A percentile compares a stretch with the other conserved stretches of the same genome.
phyloP scores from a whole-genome alignment of 2,329 filamentous ascomycete genomes.

The Talaromyces sp. region DNA sequence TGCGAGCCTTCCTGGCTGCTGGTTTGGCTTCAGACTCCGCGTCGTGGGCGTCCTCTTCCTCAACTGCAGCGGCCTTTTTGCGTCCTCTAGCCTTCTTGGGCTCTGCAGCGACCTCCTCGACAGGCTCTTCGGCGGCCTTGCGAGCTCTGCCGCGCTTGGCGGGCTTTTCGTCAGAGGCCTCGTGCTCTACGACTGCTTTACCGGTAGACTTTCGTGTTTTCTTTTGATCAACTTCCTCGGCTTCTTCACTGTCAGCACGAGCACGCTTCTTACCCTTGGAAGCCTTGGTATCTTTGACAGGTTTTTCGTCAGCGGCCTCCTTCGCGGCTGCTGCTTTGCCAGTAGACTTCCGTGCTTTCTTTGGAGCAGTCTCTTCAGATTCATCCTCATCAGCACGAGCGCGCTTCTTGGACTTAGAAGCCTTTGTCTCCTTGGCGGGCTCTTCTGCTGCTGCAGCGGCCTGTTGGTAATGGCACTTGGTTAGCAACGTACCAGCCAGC shows the following conservation, averaged over 20 bases:
- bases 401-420: conserved; percentile 15
- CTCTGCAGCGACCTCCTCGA: conserved; percentile 26
- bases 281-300: conserved; percentile 7
- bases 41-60: conserved; percentile 1
- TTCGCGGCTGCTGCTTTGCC: conserved; percentile 17
- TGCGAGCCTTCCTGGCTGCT: conserved; percentile 6
- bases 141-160: conserved; percentile 1
- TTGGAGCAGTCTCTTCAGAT: conserved; percentile 15
- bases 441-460: conserved; percentile 51
- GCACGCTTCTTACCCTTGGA: conserved; percentile 15
- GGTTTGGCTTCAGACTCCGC: background rate
- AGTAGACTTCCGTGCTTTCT: conserved; percentile 13
- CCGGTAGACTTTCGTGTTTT: conserved; percentile 11
- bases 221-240: conserved; percentile 16
- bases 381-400: conserved; percentile 9
- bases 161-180: conserved; percentile 7
- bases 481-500: background rate
- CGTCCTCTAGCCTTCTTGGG: conserved; percentile 22
- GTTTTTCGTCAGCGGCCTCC: conserved; percentile 22
- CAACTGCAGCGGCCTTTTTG: conserved; percentile 4
- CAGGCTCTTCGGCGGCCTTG: conserved; percentile 14
- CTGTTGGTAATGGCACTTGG: conserved; percentile 52
- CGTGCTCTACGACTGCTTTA: background rate
- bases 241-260: conserved; percentile 11
- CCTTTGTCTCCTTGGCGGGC: conserved; percentile 13